Percentiles rank a stretch among this genome's conserved stretches.
These are phyloP conservation scores for Termitomyces eurrhizus DNA, from an alignment of 768 basidiomycete genomes.

Conservation along the genomic window DNA sequence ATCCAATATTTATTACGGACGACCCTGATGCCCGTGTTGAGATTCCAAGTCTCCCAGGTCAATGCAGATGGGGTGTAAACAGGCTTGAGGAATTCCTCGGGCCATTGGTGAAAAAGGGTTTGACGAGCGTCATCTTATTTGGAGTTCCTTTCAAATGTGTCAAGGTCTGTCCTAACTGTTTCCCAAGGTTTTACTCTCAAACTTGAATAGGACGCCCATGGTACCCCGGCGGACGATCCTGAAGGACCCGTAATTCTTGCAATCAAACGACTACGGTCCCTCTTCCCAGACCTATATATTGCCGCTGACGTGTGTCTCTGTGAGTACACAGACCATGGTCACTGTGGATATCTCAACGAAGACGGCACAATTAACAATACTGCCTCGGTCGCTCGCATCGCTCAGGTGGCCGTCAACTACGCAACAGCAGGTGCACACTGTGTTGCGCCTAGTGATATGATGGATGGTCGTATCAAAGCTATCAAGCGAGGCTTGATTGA, in stretches of 20 bases:
- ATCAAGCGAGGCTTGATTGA: slow-evolving; percentile 89
- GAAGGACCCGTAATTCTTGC: slow-evolving; percentile 91
- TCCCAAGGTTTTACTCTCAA: background rate
- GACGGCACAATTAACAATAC: slow-evolving; percentile 77
- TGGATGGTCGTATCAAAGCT: slow-evolving; percentile 90
- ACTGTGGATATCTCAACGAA: slow-evolving; percentile 78
- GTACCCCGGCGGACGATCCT: slow-evolving; percentile 87
- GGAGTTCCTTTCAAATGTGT: slow-evolving; percentile 80
- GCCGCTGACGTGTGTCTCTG: slow-evolving; percentile 98
- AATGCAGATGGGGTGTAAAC: slow-evolving; percentile 95
- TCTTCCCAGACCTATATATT: slow-evolving; percentile 86
- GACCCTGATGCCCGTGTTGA: slow-evolving; percentile 80
- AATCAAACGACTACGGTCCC: slow-evolving; percentile 68
- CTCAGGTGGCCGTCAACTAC: slow-evolving; percentile 88
- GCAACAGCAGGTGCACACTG: slow-evolving; percentile 96
- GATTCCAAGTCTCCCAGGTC: slow-evolving; percentile 78
- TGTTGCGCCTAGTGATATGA: slow-evolving; percentile 99
- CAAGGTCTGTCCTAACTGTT: slow-evolving; percentile 48
- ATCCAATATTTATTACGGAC: slow-evolving; percentile 97
- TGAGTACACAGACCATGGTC: slow-evolving; percentile 98
- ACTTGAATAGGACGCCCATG: slow-evolving; percentile 61
- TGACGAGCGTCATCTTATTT: slow-evolving; percentile 90
- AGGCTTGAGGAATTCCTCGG: slow-evolving; percentile 81
- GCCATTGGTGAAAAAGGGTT: slow-evolving; percentile 86
- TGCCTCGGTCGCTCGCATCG: slow-evolving; percentile 83